Evolutionary conservation across 768 basidiomycete species (phyloP).

Genomic region (Lactarius psammicola): DNA sequence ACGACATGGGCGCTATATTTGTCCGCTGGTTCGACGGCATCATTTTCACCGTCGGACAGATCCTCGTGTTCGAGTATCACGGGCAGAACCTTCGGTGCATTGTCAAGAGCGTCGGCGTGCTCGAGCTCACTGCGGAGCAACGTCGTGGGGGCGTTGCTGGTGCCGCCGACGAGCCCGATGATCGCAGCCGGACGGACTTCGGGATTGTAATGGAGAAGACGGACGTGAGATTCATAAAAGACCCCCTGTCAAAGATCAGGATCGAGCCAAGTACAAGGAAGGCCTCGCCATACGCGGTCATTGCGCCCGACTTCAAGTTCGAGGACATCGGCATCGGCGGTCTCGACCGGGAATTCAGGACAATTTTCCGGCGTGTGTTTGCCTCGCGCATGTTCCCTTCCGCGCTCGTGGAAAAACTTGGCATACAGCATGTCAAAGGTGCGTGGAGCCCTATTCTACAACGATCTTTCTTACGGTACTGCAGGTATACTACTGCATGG

Average conservation of each 20-base stretch:
- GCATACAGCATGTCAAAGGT: constrained; percentile 98
- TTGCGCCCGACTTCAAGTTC: constrained; percentile 98
- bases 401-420: constrained; percentile 92
- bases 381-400: constrained; percentile 98
- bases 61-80: constrained; percentile 83
- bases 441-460: constrained; percentile 18
- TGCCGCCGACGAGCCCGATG: too few species aligned
- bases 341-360: constrained; percentile 88
- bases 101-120: constrained; percentile 59
- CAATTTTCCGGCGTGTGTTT: constrained; percentile 98
- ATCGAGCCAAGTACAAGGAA: constrained; percentile 90
- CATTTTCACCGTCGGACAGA: constrained; percentile 64
- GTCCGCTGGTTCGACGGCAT: constrained; percentile 70
- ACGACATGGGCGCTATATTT: constrained; percentile 79
- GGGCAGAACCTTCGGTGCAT: constrained; percentile 75
- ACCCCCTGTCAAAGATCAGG: constrained; percentile 75
- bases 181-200: constrained; percentile 36
- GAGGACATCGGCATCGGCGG: constrained; percentile 99
- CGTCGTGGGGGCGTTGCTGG: constrained; percentile 43
- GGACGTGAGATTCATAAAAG: constrained; percentile 88
- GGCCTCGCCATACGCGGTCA: constrained; percentile 91
- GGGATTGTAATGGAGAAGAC: constrained; percentile 92
- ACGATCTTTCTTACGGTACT: background rate
- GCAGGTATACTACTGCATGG: constrained; percentile 91
- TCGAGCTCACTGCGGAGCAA: constrained; percentile 63